Evolutionary conservation across 208 protist genomes (phyloP).

Genomic region (Trichomonas gallinae): DNA sequence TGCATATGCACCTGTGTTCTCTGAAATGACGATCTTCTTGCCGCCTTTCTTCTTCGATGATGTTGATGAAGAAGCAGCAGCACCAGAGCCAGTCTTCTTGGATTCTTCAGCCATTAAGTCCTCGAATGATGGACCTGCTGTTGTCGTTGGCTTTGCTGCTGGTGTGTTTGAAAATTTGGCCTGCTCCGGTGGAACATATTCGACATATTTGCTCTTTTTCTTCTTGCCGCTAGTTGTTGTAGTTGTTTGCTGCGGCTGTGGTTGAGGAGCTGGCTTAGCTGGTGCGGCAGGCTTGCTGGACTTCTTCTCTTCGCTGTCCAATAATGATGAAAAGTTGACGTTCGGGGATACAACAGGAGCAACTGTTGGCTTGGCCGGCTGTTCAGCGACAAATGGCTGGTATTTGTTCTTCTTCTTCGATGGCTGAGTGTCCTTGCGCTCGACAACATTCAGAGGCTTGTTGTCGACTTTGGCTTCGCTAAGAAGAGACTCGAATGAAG

Average conservation of each 20-base stretch:
- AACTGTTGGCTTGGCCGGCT: not conserved
- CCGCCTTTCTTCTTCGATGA: not conserved
- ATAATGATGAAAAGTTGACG: too few relatives aligned
- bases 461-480: not conserved
- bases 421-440: not conserved
- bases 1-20: not conserved
- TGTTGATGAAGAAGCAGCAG: not conserved
- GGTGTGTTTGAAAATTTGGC: not conserved
- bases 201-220: not conserved
- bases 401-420: not conserved
- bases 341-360: not conserved
- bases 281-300: too few relatives aligned
- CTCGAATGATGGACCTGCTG: not conserved
- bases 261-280: too few relatives aligned
- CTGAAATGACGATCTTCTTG: not conserved
- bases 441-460: not conserved
- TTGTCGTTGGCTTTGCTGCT: not conserved
- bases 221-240: not conserved
- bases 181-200: not conserved
- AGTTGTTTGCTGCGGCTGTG: not conserved
- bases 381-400: not conserved
- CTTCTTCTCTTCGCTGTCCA: too few relatives aligned
- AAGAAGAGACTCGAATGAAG: not conserved
- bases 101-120: not conserved
- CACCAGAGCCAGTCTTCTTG: not conserved